These are phyloP conservation scores for Talaromyces sp. DNA, from an alignment of 2,329 filamentous ascomycete species.

Conservation along the genomic window DNA sequence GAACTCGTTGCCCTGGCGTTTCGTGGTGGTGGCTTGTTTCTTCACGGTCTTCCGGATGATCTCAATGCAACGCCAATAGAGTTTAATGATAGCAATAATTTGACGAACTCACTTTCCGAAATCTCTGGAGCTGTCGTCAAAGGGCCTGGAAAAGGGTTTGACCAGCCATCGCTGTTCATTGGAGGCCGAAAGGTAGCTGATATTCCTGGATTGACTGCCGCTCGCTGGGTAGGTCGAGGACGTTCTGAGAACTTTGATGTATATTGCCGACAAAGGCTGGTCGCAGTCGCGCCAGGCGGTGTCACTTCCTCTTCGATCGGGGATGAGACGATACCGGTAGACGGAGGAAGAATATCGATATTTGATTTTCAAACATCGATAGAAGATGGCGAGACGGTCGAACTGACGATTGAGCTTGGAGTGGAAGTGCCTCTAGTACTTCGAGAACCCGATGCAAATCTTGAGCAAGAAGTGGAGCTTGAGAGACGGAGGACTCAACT, in stretches of 20 bases:
- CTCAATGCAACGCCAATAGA: slow-evolving; percentile 53
- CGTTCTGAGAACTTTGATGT: slow-evolving; percentile 48
- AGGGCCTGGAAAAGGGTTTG: slow-evolving; percentile 35
- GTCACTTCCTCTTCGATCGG: slow-evolving; percentile 59
- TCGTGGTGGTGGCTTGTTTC: slow-evolving; percentile 67
- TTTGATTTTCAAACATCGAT: slow-evolving; percentile 69
- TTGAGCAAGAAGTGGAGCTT: slow-evolving; percentile 75
- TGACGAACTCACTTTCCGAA: slow-evolving; percentile 19
- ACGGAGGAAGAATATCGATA: slow-evolving; percentile 69
- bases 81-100: not conserved
- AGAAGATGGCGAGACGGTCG: slow-evolving; percentile 53
- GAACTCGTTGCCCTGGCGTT: slow-evolving; percentile 73
- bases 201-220: slow-evolving; percentile 62
- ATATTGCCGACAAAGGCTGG: slow-evolving; percentile 45
- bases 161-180: slow-evolving; percentile 64
- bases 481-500: slow-evolving; percentile 71
- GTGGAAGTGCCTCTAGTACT: slow-evolving; percentile 65
- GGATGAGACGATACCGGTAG: slow-evolving; percentile 72
- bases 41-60: slow-evolving; percentile 74
- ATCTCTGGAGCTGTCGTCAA: slow-evolving; percentile 4
- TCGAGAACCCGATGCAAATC: slow-evolving; percentile 68
- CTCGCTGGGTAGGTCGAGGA: slow-evolving; percentile 67
- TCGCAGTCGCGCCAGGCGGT: slow-evolving; percentile 71
- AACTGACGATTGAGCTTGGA: slow-evolving; percentile 71
- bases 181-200: slow-evolving; percentile 63